A percentile compares a stretch with the other conserved stretches of the same genome.
phyloP scores from a whole-genome alignment of 2,329 filamentous ascomycete genomes.

The Beauveria asiatica region DNA sequence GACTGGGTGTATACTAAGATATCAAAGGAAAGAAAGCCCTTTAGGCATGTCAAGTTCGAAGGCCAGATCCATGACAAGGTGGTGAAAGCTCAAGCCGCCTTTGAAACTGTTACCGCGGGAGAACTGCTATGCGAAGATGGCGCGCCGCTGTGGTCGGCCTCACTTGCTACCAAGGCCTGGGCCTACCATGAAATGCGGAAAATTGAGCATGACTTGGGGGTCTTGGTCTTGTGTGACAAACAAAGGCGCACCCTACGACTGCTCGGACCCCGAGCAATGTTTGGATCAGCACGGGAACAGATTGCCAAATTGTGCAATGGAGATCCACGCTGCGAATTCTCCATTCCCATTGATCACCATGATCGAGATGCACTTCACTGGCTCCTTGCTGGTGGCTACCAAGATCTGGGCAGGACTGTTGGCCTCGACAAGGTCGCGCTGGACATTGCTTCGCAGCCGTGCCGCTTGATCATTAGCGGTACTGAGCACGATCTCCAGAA shows the following conservation, averaged over 20 bases:
- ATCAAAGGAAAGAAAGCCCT: background rate
- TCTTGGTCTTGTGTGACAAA: conserved; percentile 1
- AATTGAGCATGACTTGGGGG: background rate
- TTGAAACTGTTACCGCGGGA: background rate
- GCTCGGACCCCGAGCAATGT: background rate
- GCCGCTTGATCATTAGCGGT: conserved; percentile 1
- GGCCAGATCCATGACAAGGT: background rate
- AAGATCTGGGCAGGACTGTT: background rate
- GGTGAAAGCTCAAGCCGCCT: background rate
- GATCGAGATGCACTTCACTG: background rate
- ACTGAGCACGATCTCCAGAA: background rate
- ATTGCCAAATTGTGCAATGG: background rate
- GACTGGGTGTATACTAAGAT: background rate
- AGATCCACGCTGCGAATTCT: conserved; percentile 2
- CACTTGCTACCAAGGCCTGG: conserved; percentile 8
- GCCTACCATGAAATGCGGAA: background rate
- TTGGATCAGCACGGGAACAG: background rate
- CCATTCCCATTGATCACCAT: background rate
- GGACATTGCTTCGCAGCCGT: conserved; percentile 1
- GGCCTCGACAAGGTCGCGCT: conserved; percentile 7
- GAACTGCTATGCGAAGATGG: conserved; percentile 3
- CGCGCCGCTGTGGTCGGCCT: conserved; percentile 1
- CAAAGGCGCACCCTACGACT: background rate
- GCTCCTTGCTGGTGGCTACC: background rate
- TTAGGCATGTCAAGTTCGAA: background rate